Percentiles rank a stretch among this genome's conserved stretches.
These are phyloP conservation scores for Rhynchosporium secalis DNA, from an alignment of 2,329 filamentous ascomycete species.

Conservation along the genomic window DNA sequence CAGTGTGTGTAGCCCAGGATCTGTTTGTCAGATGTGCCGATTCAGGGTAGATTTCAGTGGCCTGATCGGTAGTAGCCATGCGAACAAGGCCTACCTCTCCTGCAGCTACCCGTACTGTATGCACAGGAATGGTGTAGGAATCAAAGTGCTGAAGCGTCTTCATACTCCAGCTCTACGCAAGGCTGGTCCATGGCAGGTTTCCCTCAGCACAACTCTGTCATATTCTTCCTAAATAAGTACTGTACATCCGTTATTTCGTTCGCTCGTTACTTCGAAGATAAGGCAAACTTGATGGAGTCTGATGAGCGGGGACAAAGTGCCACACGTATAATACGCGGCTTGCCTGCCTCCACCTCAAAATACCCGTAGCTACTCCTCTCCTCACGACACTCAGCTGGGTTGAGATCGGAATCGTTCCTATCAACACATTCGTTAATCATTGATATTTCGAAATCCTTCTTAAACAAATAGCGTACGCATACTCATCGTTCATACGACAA, in stretches of 20 bases:
- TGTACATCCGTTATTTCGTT: neutral
- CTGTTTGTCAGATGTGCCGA: slow-evolving; percentile 30
- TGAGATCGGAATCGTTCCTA: slow-evolving; percentile 20
- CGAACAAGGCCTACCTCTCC: slow-evolving; percentile 9
- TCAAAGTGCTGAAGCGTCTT: neutral
- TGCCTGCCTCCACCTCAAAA: slow-evolving; percentile 26
- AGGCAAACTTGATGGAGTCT: slow-evolving; percentile 19
- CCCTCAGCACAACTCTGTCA: neutral
- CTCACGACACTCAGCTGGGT: slow-evolving; percentile 7
- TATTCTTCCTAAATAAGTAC: neutral
- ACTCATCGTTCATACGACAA: neutral
- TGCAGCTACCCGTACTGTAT: slow-evolving; percentile 29
- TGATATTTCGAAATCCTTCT: slow-evolving; percentile 2
- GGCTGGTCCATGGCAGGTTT: neutral
- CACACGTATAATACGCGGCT: slow-evolving; percentile 25
- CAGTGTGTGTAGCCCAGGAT: slow-evolving; percentile 1
- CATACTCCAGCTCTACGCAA: neutral
- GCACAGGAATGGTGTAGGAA: neutral
- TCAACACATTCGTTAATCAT: slow-evolving; percentile 24
- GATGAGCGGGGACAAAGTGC: slow-evolving; percentile 17
- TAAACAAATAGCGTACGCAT: neutral
- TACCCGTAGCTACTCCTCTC: slow-evolving; percentile 22
- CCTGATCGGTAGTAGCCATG: slow-evolving; percentile 28
- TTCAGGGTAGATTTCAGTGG: slow-evolving; percentile 22
- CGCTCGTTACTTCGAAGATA: neutral